Evolutionary conservation across 2,329 filamentous ascomycete species (phyloP).

Genomic region (Spiromastix sp.): DNA sequence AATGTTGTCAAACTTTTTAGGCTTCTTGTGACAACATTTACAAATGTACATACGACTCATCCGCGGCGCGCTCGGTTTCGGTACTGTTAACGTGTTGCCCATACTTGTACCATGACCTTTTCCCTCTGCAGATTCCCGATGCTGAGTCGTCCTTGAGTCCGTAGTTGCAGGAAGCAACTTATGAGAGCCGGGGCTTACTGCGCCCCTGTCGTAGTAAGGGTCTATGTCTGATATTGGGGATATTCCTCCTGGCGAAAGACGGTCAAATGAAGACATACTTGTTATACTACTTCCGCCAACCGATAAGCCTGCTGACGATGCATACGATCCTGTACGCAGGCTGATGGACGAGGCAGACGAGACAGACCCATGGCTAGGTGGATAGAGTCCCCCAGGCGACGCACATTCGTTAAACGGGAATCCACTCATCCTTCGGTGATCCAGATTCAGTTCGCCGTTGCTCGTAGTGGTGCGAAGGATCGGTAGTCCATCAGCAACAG

Average conservation of each 20-base stretch:
- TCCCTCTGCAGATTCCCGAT: slow-evolving; percentile 27
- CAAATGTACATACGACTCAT: slow-evolving; percentile 60
- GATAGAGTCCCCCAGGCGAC: slow-evolving; percentile 44
- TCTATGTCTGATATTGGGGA: slow-evolving; percentile 50
- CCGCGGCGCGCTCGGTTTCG: slow-evolving; percentile 31
- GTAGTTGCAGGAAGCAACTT: slow-evolving; percentile 28
- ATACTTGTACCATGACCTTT: slow-evolving; percentile 29
- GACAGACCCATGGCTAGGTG: slow-evolving; percentile 49
- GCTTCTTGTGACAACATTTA: slow-evolving; percentile 94
- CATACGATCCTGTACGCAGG: slow-evolving; percentile 51
- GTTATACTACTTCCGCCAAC: slow-evolving; percentile 53
- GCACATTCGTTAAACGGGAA: slow-evolving; percentile 47
- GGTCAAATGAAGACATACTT: slow-evolving; percentile 52
- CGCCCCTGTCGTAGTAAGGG: slow-evolving; percentile 42
- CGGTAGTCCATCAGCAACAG: slow-evolving; percentile 25
- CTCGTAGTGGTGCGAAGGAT: slow-evolving; percentile 24
- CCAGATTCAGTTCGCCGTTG: slow-evolving; percentile 42
- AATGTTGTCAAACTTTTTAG: slow-evolving; percentile 81
- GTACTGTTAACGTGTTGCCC: slow-evolving; percentile 36
- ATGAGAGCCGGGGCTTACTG: slow-evolving; percentile 36
- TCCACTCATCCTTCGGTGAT: slow-evolving; percentile 42
- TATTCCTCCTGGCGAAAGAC: slow-evolving; percentile 49
- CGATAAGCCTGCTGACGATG: slow-evolving; percentile 51
- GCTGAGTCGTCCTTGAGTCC: slow-evolving; percentile 25
- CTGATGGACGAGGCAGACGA: slow-evolving; percentile 56